phyloP scores from a whole-genome alignment of 2,329 filamentous ascomycete genomes.

The Fusarium algeriense region DNA sequence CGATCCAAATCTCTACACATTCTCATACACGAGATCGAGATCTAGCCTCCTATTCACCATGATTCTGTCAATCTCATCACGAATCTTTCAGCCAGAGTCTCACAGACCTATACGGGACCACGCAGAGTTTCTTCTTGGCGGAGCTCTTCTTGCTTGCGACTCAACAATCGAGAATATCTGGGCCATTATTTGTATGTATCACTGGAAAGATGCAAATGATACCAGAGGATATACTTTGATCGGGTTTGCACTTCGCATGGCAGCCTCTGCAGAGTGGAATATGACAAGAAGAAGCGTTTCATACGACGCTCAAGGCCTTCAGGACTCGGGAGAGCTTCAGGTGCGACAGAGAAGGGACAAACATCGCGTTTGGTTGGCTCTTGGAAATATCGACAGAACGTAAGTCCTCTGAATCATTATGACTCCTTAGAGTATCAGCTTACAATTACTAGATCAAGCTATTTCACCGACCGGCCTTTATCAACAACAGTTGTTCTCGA shows the following conservation, averaged over 20 bases:
- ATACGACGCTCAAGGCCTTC: rapidly evolving
- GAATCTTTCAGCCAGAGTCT: neutral
- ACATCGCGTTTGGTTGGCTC: neutral
- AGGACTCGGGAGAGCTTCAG: neutral
- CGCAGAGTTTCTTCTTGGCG: neutral
- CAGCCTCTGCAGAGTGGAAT: neutral
- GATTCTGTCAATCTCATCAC: neutral
- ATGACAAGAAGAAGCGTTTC: rapidly evolving
- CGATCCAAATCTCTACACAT: neutral
- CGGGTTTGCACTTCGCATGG: neutral
- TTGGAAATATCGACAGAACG: neutral
- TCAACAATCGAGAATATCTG: neutral
- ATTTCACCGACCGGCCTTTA: neutral
- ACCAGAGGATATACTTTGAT: neutral
- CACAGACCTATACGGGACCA: neutral
- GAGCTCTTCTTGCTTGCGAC: neutral
- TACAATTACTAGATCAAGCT: neutral
- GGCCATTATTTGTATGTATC: constrained; percentile 6
- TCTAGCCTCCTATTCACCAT: neutral
- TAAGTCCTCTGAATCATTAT: neutral
- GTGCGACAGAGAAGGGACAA: neutral
- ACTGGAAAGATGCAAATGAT: neutral
- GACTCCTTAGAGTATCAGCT: neutral
- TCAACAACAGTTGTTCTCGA: rapidly evolving
- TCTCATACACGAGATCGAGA: neutral